Evolutionary conservation across 1,284 basidiomycete species (phyloP), one percentile per base, ranked within the genome.

Genomic region (Chalciporus piperatoides): DNA sequence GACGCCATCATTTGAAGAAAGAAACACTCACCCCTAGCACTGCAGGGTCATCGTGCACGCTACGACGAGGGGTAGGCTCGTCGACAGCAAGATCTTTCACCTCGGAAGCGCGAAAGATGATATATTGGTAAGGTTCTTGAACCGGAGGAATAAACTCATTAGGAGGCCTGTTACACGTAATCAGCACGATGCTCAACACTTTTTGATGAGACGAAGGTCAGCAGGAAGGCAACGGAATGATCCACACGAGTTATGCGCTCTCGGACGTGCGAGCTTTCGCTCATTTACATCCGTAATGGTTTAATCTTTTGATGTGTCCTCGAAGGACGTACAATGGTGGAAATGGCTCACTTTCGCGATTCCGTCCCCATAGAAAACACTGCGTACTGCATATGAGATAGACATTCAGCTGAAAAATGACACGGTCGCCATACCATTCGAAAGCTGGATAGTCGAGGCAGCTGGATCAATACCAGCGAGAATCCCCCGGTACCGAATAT

Each of bases 361-460:
- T 93, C 90, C 5, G 91, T 93, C 32, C 90, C 90, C 88, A 92
- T 91, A 38, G 89, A 92, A 61, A 79, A 90, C 33, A 93, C 91
- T 91, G 55, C 21, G 40, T 6, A 39, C 19, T 32, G 14, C 6
- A 33, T 39, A 36, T 6, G 12, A 23, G 54, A 44, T 46, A 59
- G 15, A 1, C 1, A 6, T n/a, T 56, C 30, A 10, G 21, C 28
- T n/a, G 17, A 1, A 27, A 15, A 38, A 24, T 41, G 30, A 15
- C 28, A 42, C 23, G 33, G 39, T 28, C 37, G 49, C 23, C 78
- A 37, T 57, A 90, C 89, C 90, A 78, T 91, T 90, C 40, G 88
- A 89, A 37, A 93, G 78, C 62, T 92, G 86, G 56, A 94, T 91
- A 6, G 91, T 92, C 12, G 89, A 90, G 49, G 85, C 83, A 49